A percentile compares a stretch with the other conserved stretches of the same genome.
These are phyloP conservation scores for Collybia mongolica DNA, from an alignment of 768 basidiomycete genomes.

Conservation along the genomic window DNA sequence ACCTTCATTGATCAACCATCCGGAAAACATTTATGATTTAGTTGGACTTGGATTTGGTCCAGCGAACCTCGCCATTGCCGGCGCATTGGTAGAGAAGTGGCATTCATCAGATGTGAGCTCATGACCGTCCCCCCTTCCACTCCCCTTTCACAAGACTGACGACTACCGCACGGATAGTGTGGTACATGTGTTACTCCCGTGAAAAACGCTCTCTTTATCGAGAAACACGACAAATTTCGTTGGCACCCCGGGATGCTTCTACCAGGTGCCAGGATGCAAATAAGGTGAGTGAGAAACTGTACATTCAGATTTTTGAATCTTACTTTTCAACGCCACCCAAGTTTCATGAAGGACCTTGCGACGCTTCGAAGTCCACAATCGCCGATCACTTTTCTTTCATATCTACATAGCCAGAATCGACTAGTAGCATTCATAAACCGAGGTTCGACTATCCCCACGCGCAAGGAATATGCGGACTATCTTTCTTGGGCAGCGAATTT, in stretches of 20 bases:
- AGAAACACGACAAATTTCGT: constrained; percentile 43
- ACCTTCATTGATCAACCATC: constrained; percentile 12
- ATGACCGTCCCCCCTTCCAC: background rate
- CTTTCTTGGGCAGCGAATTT: constrained; percentile 48
- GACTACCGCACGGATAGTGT: background rate
- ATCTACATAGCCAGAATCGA: constrained; percentile 48
- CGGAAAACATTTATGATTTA: constrained; percentile 34
- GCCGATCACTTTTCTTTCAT: constrained; percentile 50
- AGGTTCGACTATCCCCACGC: constrained; percentile 47
- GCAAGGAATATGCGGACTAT: constrained; percentile 55
- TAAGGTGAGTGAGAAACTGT: constrained; percentile 31
- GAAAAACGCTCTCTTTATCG: constrained; percentile 42
- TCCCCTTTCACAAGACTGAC: no score
- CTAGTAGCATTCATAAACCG: constrained; percentile 54
- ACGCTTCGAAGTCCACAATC: constrained; percentile 51
- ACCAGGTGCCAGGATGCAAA: constrained; percentile 52
- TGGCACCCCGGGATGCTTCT: constrained; percentile 61
- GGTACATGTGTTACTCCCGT: constrained; percentile 14
- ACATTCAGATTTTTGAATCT: background rate
- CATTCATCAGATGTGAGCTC: constrained; percentile 9
- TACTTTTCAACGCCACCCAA: constrained; percentile 10
- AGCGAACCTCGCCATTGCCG: constrained; percentile 50
- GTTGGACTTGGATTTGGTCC: constrained; percentile 54
- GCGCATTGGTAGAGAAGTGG: constrained; percentile 46
- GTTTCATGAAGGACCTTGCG: constrained; percentile 54